These are phyloP conservation scores for Delitschia confertaspora DNA, from an alignment of 495 filamentous ascomycete species.

Conservation along the genomic window DNA sequence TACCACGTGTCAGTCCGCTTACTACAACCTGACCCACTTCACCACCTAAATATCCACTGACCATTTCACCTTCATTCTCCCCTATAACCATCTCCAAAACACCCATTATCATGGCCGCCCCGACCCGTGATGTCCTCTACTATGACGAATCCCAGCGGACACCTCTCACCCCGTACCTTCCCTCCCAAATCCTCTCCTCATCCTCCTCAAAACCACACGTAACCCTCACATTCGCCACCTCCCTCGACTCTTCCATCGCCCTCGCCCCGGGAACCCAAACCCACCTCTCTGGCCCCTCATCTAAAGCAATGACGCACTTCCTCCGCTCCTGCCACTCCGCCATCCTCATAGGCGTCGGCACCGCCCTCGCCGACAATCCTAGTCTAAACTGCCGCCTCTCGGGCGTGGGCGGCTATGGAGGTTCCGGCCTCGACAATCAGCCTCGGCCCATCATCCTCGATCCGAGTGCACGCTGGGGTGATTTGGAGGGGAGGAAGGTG, in stretches of 20 bases:
- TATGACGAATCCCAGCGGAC: not conserved
- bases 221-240: conserved; percentile 84
- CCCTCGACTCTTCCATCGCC: conserved; percentile 72
- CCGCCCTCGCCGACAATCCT: conserved; percentile 76
- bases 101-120: not conserved
- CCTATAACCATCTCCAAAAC: not conserved
- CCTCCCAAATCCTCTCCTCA: conserved; percentile 10
- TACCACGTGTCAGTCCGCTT: no score
- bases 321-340: conserved; percentile 73
- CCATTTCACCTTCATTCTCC: no score
- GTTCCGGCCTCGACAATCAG: conserved; percentile 49
- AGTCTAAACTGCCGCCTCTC: conserved; percentile 68
- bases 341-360: conserved; percentile 76
- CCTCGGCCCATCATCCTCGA: conserved; percentile 75
- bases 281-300: conserved; percentile 64
- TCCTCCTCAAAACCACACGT: conserved; percentile 30
- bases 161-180: not conserved
- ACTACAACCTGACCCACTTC: no score
- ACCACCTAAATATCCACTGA: no score
- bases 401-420: conserved; percentile 46
- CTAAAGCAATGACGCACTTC: conserved; percentile 88
- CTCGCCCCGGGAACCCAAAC: conserved; percentile 68
- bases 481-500: conserved; percentile 51
- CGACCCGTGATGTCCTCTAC: conserved; percentile 2
- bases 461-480: conserved; percentile 58